Evolutionary conservation across 306 rosid genomes (phyloP), one percentile per base, ranked within the genome.

Genomic region (Sicyos baderoa): DNA sequence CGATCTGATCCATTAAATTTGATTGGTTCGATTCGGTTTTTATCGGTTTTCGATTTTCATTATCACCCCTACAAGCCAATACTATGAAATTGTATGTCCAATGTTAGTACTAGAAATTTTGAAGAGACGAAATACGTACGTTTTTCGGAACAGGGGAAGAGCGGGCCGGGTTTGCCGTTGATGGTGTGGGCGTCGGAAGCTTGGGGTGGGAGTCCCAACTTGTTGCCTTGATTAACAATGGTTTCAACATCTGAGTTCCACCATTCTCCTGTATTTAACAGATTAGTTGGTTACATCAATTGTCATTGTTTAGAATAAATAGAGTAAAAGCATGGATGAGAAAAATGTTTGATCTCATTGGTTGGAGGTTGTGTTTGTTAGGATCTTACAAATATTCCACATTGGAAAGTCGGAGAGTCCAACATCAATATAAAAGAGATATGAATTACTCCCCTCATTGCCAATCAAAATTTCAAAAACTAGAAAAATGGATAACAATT

Each of bases 111-210:
- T 42, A 42, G 25, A 53, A 53, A 9, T 53, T 53, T 3, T 53
- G 8, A 13, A 52, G n/a, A 3, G 53, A 6, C 1, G 32, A 13
- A 9, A 67, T 29, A 29, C 35, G 4, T 74, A 78, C 82, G 76
- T 74, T 78, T 78, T 7, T 74, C 82, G 8, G 78, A 78, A 17
- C 78, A 78, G 2, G 78, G 78, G 54, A 74, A 78, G 64, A 78
- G 74, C 3, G 76, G 78, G 44, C 82, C 82, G 45, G 82, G 82
- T 37, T 78, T 78, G n/a, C 82, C 82, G 56, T 69, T 78, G 57
- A 78, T 74, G 16, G 78, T 78, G 25, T 74, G 82, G 6, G 82
- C 82, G 56, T 78, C 78, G 3, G 82, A 78, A 14, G 68, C 50
- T 5, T 63, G 62, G 23, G 82, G 82, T 23, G 82, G 82, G 71